phyloP scores from a whole-genome alignment of 306 rosid genomes.

The Cucurbita pepo region DNA sequence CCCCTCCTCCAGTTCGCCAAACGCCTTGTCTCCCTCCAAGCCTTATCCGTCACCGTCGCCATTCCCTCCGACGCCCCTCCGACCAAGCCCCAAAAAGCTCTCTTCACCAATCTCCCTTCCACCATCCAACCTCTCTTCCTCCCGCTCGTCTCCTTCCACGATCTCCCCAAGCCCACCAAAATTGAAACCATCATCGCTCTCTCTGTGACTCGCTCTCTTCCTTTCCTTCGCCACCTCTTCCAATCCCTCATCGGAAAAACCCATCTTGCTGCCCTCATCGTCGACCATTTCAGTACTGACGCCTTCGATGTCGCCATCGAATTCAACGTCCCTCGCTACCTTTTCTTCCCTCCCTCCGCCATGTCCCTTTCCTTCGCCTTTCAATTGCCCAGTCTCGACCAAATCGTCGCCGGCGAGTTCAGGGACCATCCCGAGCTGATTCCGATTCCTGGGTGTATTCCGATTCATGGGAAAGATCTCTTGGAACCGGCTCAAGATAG shows the following conservation, averaged over 20 bases:
- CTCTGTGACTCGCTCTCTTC: slow-evolving; percentile 20
- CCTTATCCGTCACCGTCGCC: slow-evolving; percentile 23
- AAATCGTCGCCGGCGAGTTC: slow-evolving; percentile 21
- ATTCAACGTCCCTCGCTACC: slow-evolving; percentile 15
- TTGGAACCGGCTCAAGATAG: slow-evolving; percentile 43
- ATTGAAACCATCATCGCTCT: slow-evolving; percentile 22
- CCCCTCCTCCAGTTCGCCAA: slow-evolving; percentile 55
- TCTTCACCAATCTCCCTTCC: slow-evolving; percentile 22
- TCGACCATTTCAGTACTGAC: slow-evolving; percentile 51
- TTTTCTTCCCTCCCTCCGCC: slow-evolving; percentile 35
- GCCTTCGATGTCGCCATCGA: slow-evolving; percentile 33
- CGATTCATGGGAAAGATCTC: slow-evolving; percentile 16
- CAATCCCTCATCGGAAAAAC: not conserved
- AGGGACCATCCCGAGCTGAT: slow-evolving; percentile 31
- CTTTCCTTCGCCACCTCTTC: not conserved
- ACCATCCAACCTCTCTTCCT: slow-evolving; percentile 16
- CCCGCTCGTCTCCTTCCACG: slow-evolving; percentile 24
- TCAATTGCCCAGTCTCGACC: slow-evolving; percentile 25
- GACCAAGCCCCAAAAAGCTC: slow-evolving; percentile 26
- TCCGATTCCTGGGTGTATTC: slow-evolving; percentile 34
- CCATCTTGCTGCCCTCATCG: slow-evolving; percentile 15
- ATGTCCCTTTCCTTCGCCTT: slow-evolving; percentile 20
- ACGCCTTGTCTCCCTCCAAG: slow-evolving; percentile 16
- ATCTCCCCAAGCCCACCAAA: slow-evolving; percentile 10
- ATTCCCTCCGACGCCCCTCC: slow-evolving; percentile 42